Conservation (phyloP, 805 yeast genomes). For the Saturnispora besseyi region DNA sequence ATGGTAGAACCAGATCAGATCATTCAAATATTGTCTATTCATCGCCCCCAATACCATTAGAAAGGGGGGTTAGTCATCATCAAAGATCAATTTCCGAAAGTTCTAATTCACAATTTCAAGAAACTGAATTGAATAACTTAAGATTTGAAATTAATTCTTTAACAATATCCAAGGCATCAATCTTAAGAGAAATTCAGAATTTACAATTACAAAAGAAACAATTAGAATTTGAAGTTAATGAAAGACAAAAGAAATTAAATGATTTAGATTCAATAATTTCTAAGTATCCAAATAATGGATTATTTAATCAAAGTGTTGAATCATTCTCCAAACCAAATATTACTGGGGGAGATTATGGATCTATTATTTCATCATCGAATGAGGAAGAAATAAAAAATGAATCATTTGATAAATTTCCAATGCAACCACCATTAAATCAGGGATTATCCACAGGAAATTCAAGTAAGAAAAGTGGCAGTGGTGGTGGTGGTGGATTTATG, state of each 20-base stretch:
- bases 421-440: background rate
- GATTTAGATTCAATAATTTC: constrained; percentile 12
- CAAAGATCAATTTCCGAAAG: constrained; percentile 38
- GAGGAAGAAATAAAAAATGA: constrained; percentile 2
- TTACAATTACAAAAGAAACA: constrained; percentile 39
- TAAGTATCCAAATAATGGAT: constrained; percentile 2
- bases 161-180: constrained; percentile 31
- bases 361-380: constrained; percentile 8
- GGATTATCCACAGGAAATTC: background rate
- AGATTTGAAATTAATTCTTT: constrained; percentile 35
- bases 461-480: constrained; percentile 8
- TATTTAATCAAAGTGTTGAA: constrained; percentile 4
- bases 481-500: constrained; percentile 20
- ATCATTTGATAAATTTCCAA: constrained; percentile 1
- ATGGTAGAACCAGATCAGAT: constrained; percentile 22
- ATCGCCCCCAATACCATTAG: constrained; percentile 38
- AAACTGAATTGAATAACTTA: constrained; percentile 31
- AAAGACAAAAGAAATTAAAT: constrained; percentile 13
- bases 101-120: constrained; percentile 24
- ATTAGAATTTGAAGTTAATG: constrained; percentile 37
- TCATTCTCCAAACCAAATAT: background rate
- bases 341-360: background rate
- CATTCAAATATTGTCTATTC: constrained; percentile 26
- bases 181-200: constrained; percentile 43
- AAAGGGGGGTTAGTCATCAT: constrained; percentile 28